phyloP scores from a whole-genome alignment of 352 stramenopile genomes.

The Plasmopara halstedii region DNA sequence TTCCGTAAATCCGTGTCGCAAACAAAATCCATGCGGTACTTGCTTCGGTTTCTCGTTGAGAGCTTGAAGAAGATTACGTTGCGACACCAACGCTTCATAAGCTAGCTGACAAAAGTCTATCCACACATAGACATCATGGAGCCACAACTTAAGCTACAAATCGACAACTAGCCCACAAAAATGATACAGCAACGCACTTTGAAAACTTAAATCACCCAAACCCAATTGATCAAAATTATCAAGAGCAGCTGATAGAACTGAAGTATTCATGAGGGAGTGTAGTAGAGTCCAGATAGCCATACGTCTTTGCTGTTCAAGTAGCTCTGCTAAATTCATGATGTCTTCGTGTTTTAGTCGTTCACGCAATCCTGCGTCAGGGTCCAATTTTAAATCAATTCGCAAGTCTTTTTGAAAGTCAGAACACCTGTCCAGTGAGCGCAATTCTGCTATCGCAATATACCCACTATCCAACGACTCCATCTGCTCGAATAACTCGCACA shows the following conservation, averaged over 20 bases:
- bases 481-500: constrained; percentile 65
- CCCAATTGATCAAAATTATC: constrained; percentile 44
- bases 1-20: constrained; percentile 40
- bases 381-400: not conserved
- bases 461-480: constrained; percentile 54
- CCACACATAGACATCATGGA: too few relatives aligned
- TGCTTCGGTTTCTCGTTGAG: constrained; percentile 36
- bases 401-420: constrained; percentile 2
- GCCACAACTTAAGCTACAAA: not conserved
- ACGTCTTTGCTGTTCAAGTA: constrained; percentile 22
- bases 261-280: constrained; percentile 37
- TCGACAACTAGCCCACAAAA: not conserved
- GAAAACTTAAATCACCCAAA: constrained; percentile 49
- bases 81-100: constrained; percentile 26
- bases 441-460: constrained; percentile 61
- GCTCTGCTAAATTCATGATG: constrained; percentile 10
- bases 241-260: constrained; percentile 29
- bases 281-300: constrained; percentile 21
- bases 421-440: constrained; percentile 53
- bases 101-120: constrained; percentile 47
- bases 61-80: constrained; percentile 16
- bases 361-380: constrained; percentile 10
- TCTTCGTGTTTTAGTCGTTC: constrained; percentile 19
- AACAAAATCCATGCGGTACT: constrained; percentile 31
- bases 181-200: constrained; percentile 19